Evolutionary conservation across 208 protist genomes (phyloP).

Genomic region (Leishmania martiniquensis): DNA sequence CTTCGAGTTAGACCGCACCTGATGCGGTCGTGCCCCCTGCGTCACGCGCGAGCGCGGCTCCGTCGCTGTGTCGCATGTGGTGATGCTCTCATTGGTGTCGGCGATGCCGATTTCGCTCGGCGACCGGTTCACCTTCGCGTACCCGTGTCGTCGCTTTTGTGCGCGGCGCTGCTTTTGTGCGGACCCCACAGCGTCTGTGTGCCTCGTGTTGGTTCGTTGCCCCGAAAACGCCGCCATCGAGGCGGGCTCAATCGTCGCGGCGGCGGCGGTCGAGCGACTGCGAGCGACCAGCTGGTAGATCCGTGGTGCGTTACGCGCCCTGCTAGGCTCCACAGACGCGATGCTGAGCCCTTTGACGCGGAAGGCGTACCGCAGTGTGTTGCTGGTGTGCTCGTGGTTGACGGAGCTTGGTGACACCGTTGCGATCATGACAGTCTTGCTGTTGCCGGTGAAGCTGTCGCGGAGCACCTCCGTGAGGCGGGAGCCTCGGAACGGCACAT

Average conservation of each 20-base stretch:
- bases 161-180: slow-evolving; percentile 2
- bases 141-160: background rate
- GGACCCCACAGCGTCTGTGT: background rate
- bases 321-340: slow-evolving; percentile 53
- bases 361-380: slow-evolving; percentile 98
- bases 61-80: background rate
- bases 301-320: slow-evolving; percentile 70
- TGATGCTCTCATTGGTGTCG: background rate
- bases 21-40: slow-evolving; percentile 7
- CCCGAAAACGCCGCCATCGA: background rate
- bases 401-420: slow-evolving; percentile 88
- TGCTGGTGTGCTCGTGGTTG: slow-evolving; percentile 96
- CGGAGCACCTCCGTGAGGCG: slow-evolving; percentile 97
- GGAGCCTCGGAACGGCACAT: slow-evolving; percentile 96
- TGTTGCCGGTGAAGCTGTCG: slow-evolving; percentile 96
- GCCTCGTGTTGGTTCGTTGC: background rate
- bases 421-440: slow-evolving; percentile 96
- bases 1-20: slow-evolving; percentile 7
- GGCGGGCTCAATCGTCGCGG: background rate
- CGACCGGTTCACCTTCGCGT: background rate
- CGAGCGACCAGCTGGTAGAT: slow-evolving; percentile 15
- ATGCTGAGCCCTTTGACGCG: slow-evolving; percentile 87
- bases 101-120: background rate
- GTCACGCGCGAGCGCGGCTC: slow-evolving; percentile 2
- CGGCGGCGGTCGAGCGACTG: background rate